Percentiles rank a stretch among this genome's conserved stretches.
Conservation (phyloP, 495 filamentous ascomycete species). For the Hypoxylon subgilvum region DNA sequence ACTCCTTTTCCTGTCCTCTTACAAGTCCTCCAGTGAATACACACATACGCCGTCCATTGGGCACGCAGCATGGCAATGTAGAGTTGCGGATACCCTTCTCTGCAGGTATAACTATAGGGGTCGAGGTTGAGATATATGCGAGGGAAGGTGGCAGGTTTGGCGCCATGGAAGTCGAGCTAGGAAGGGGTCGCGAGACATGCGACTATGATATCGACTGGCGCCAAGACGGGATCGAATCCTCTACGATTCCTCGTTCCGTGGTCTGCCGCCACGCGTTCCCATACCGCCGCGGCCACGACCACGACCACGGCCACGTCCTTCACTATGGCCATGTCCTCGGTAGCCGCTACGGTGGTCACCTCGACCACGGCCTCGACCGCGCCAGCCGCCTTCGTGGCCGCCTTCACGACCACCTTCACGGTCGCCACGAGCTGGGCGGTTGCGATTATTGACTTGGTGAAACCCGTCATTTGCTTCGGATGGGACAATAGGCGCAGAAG, state of each 20-base stretch:
- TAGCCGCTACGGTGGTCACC: constrained; percentile 54
- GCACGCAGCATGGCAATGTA: too few species aligned
- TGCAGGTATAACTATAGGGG: constrained; percentile 4
- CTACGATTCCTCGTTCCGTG: constrained; percentile 48
- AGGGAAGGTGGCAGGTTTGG: constrained; percentile 9
- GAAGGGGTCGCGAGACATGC: constrained; percentile 29
- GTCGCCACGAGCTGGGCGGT: constrained; percentile 54
- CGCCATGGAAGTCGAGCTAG: constrained; percentile 30
- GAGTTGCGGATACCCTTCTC: too few species aligned
- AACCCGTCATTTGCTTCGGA: constrained; percentile 66
- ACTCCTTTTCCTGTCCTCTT: too few species aligned
- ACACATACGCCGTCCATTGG: constrained; percentile 13
- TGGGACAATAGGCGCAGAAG: constrained; percentile 42
- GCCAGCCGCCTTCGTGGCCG: too few species aligned
- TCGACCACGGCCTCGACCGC: constrained; percentile 53
- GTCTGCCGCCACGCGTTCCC: constrained; percentile 32
- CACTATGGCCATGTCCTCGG: constrained; percentile 53
- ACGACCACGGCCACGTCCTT: constrained; percentile 49
- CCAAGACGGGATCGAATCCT: constrained; percentile 35
- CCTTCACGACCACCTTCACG: constrained; percentile 58
- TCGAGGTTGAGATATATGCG: constrained; percentile 1
- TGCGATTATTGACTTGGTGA: constrained; percentile 70
- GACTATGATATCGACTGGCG: constrained; percentile 24
- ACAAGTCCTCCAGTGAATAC: constrained; percentile 17
- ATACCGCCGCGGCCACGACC: constrained; percentile 23